Conservation (phyloP, 306 rosid species). For the Canavalia ensiformis region DNA sequence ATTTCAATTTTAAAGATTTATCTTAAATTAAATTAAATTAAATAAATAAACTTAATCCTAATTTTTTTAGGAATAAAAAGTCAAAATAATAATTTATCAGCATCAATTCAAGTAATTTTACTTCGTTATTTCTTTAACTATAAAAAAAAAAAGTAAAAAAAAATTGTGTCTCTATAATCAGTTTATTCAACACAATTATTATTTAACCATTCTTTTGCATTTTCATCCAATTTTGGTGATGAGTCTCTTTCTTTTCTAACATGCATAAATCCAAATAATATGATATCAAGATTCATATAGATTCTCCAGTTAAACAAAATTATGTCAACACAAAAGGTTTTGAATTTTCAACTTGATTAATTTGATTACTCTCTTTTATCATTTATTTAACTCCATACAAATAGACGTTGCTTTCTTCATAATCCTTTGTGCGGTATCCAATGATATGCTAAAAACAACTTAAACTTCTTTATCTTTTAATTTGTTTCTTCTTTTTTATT, state of each 20-base stretch:
- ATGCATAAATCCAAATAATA: not conserved
- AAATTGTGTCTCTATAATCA: not conserved
- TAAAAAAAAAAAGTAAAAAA: not conserved
- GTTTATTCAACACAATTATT: not conserved
- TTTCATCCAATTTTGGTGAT: conserved; percentile 1
- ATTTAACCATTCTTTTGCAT: conserved; percentile 3
- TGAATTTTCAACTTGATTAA: not conserved
- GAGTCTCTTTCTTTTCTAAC: conserved; percentile 27
- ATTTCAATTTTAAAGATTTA: no score
- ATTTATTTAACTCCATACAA: not conserved
- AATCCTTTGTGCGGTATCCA: conserved; percentile 12
- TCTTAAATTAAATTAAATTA: no score
- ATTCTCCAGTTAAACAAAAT: conserved; percentile 6
- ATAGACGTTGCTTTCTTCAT: not conserved
- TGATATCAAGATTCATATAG: not conserved
- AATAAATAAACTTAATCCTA: no score
- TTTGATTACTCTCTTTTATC: not conserved
- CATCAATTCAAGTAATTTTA: no score
- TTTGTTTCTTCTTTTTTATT: not conserved
- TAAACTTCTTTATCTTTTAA: not conserved
- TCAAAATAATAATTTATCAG: no score
- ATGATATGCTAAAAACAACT: conserved; percentile 18
- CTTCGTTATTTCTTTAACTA: not conserved
- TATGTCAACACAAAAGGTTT: conserved; percentile 3
- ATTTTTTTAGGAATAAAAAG: no score